Evolutionary conservation across 371 early-diverging fungal genomes (phyloP), one percentile per base, ranked within the genome.

Genomic region (Actinomortierella ambigua): DNA sequence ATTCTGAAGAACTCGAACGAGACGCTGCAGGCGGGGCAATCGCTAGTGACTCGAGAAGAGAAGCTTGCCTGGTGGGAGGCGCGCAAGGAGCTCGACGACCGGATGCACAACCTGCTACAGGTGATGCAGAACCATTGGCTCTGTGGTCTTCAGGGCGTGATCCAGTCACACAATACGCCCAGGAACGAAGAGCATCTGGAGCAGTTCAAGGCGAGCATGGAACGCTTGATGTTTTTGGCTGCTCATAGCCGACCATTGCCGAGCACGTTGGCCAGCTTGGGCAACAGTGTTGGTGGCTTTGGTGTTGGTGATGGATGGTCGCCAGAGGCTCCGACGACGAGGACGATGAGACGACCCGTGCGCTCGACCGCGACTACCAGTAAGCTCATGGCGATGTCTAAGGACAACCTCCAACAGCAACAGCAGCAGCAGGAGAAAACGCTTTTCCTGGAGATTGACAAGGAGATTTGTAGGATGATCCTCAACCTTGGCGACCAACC

Each of bases 61-160:
- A 89, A 91, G 50, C 69, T 79, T 17, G 64, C 76, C 40, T 97
- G 97, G 97, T 95, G 95, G 94, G 80, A 70, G 39, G 78, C 64
- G 7, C 83, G 97, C 20, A 78, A 79, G 14, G 68, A 61, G 17
- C 68, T 96, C 15, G 95, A 97, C 69, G 66, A 64, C 1, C 84
- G 85, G 18, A 53, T 97, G 42, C 79, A 85, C 44, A 59, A 52
- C 2, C 56, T 94, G 20, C 62, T 96, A 24, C 71, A 52, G 0
- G 58, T 63, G 2, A 82, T 97, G 11, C 93, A 97, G 59, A 64
- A 68, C 29, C 77, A 77, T 17, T 96, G 96, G 96, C 80, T 96
- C 2, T 90, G 95, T 24, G 93, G 93, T 1, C 92, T 95, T 22
- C 81, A 80, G 67, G 87, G 85, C 28, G 52, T 75, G 23, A 64